Conservation (phyloP, 2,329 filamentous ascomycete species). For the Monosporascus sp. region DNA sequence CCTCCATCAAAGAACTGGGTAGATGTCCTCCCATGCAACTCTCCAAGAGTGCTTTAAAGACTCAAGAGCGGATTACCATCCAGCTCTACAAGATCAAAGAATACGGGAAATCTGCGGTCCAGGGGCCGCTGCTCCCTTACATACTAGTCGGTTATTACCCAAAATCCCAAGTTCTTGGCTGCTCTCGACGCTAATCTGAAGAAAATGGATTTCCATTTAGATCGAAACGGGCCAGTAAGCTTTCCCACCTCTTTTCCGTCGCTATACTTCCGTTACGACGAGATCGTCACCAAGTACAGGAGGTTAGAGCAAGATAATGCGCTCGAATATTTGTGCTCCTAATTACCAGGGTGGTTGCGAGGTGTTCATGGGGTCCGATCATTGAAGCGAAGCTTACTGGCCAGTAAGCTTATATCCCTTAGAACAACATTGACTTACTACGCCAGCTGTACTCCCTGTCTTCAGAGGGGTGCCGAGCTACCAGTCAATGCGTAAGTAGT, state of each 20-base stretch:
- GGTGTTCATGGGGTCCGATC: no score
- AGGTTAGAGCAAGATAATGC: no score
- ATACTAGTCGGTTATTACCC: slow-evolving; percentile 36
- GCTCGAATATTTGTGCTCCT: no score
- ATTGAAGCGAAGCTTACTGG: no score
- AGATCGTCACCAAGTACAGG: no score
- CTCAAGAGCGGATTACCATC: slow-evolving; percentile 28
- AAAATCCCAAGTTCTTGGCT: slow-evolving; percentile 36
- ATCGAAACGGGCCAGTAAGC: slow-evolving; percentile 28
- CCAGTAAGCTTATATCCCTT: slow-evolving; percentile 33
- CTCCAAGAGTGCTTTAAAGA: slow-evolving; percentile 31
- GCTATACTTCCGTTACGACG: no score
- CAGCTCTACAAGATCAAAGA: slow-evolving; percentile 44
- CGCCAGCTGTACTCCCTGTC: slow-evolving; percentile 31
- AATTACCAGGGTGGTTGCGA: no score
- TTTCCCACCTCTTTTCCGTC: no score
- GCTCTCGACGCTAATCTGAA: slow-evolving; percentile 39
- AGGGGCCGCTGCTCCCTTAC: slow-evolving; percentile 33
- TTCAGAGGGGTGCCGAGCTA: slow-evolving; percentile 21
- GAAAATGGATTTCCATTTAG: slow-evolving; percentile 35
- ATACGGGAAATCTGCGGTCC: slow-evolving; percentile 32
- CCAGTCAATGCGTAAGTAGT: background rate
- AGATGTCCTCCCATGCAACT: slow-evolving; percentile 37
- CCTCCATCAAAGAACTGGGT: slow-evolving; percentile 28
- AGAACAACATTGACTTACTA: slow-evolving; percentile 41